phyloP scores from a whole-genome alignment of 768 basidiomycete genomes.

The Sporobolomyces roseus region DNA sequence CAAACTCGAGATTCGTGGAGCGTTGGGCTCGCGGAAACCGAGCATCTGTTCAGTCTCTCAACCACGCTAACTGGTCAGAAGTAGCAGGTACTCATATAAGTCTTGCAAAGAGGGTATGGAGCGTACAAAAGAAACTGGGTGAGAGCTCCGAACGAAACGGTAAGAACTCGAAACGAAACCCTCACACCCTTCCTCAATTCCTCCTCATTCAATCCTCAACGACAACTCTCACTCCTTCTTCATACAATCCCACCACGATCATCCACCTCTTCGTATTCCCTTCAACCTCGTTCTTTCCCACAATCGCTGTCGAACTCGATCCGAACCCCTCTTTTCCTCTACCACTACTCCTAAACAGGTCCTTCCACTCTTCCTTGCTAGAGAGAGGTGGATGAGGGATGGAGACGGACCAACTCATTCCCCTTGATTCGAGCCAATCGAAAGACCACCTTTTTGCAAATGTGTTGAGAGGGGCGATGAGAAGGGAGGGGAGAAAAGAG shows the following conservation, averaged over 20 bases:
- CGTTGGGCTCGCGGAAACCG: too few species aligned
- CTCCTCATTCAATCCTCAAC: not conserved
- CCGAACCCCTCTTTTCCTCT: conserved; percentile 13
- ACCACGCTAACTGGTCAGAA: too few species aligned
- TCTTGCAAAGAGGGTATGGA: too few species aligned
- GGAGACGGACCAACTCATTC: conserved; percentile 12
- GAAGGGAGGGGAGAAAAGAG: not conserved
- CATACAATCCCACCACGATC: conserved; percentile 26
- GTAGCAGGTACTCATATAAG: too few species aligned
- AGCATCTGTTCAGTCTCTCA: too few species aligned
- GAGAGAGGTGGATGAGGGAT: not conserved
- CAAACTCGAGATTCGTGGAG: too few species aligned
- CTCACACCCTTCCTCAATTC: too few species aligned
- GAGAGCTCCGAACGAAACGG: too few species aligned
- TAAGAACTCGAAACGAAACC: too few species aligned
- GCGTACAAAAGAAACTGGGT: too few species aligned
- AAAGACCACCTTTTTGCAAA: not conserved
- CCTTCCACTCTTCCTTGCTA: not conserved
- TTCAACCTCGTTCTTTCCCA: not conserved
- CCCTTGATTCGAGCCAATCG: not conserved
- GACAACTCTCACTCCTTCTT: conserved; percentile 21
- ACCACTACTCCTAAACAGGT: conserved; percentile 22
- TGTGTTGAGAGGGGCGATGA: not conserved
- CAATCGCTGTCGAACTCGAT: conserved; percentile 15
- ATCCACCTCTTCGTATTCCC: conserved; percentile 16